Evolutionary conservation across 371 early-diverging fungal genomes (phyloP), one percentile per base, ranked within the genome.

Genomic region (Rhizopus sp.): DNA sequence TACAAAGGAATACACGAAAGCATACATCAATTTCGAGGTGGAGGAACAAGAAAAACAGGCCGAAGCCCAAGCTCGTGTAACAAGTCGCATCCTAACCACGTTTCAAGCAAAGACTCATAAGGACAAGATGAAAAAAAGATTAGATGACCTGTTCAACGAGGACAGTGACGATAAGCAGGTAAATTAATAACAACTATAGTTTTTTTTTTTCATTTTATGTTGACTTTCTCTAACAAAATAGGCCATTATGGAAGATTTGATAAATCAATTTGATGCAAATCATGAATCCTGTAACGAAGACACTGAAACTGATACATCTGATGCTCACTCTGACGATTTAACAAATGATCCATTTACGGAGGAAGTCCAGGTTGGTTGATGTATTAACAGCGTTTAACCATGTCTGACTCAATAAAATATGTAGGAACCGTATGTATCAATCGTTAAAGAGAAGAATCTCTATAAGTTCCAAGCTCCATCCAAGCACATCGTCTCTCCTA

Each of bases 401-500:
- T 45, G 55, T 46, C 45, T 46, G 34, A 13, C 44, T 12, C 5
- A 44, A 45, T 35, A 35, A 55, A 45, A 46, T 45, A n/a, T n/a
- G n/a, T 35, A 55, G 55, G 44, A 45, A 44, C 46, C 55, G 45
- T 29, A 44, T 29, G 23, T 59, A 13, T 51, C 42, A 16, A 38
- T 60, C n/a, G 10, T 54, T 7, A 60, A 55, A 49, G 61, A 60
- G 15, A 62, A 37, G 35, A 62, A 57, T 9, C 5, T 57, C 4
- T 57, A 62, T 15, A 51, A 53, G 49, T 62, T 44, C 41, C 53
- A 57, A 62, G 53, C 62, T 33, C 62, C 62, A 35, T 45, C 62
- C 12, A 35, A 57, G 12, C 41, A 62, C 35, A 45, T 62, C 15
- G 37, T 62, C 39, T 57, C 57, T 47, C 57, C 57, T 29, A 34